Conservation (phyloP, 148 eudicot genomes). For the Vaccinium darrowii region DNA sequence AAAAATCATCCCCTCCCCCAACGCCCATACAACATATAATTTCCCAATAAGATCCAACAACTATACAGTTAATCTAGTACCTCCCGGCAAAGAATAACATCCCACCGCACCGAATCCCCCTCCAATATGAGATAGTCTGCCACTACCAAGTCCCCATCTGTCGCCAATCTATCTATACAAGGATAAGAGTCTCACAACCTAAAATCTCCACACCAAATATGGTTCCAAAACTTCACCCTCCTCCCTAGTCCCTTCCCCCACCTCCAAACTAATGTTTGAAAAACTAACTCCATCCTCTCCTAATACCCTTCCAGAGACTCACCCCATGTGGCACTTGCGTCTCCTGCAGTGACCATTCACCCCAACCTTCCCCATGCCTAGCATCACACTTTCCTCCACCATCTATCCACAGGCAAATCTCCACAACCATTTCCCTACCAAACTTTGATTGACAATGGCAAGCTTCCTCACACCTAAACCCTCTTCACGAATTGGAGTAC, state of each 20-base stretch:
- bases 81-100: neutral
- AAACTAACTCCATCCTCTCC: neutral
- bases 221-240: neutral
- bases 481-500: too few species aligned
- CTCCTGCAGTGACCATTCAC: too few species aligned
- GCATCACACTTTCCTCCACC: too few species aligned
- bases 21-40: neutral
- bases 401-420: too few species aligned
- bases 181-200: neutral
- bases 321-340: neutral
- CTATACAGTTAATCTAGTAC: neutral
- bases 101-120: neutral
- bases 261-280: neutral
- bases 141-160: neutral
- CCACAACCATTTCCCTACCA: too few species aligned
- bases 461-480: too few species aligned
- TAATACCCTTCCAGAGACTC: neutral
- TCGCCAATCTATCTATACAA: neutral
- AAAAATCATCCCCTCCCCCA: neutral
- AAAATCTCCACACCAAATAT: neutral
- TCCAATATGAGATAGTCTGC: neutral
- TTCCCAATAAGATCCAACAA: neutral
- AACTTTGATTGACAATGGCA: too few species aligned
- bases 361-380: too few species aligned
- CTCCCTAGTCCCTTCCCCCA: neutral